phyloP scores from a whole-genome alignment of 1,139 yeast species.

The Candida frijolesensis region DNA sequence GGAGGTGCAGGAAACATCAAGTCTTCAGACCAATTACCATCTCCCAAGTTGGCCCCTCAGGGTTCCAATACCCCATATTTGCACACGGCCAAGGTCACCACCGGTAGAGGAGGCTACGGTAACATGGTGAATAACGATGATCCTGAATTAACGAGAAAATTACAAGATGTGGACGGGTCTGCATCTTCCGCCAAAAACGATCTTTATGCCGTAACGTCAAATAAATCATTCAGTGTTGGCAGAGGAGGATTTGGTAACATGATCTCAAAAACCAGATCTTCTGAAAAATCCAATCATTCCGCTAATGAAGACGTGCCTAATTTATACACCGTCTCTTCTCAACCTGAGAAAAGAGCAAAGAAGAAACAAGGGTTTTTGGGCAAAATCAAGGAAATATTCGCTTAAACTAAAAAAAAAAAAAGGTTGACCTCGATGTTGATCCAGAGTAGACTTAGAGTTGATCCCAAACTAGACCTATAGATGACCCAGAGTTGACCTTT shows the following conservation, averaged over 20 bases:
- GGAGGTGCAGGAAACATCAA: constrained; percentile 82
- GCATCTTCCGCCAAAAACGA: constrained; percentile 26
- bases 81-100: constrained; percentile 59
- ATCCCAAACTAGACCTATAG: no score
- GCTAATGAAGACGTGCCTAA: constrained; percentile 14
- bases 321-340: constrained; percentile 30
- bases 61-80: constrained; percentile 69
- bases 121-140: constrained; percentile 71
- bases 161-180: constrained; percentile 65
- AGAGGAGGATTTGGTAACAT: constrained; percentile 57
- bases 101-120: constrained; percentile 85
- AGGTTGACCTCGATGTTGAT: no score
- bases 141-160: constrained; percentile 59
- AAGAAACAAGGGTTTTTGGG: constrained; percentile 32
- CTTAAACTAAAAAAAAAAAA: constrained; percentile 14
- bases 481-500: no score
- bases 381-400: constrained; percentile 34
- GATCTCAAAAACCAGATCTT: constrained; percentile 20
- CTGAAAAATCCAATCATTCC: constrained; percentile 4
- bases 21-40: constrained; percentile 44
- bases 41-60: constrained; percentile 58
- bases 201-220: constrained; percentile 39
- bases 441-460: no score
- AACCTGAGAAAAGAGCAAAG: constrained; percentile 21
- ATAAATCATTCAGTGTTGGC: constrained; percentile 44